Evolutionary conservation across 331 rosid genomes (phyloP), one percentile per base, ranked within the genome.

Genomic region (Phaseolus coccineus): DNA sequence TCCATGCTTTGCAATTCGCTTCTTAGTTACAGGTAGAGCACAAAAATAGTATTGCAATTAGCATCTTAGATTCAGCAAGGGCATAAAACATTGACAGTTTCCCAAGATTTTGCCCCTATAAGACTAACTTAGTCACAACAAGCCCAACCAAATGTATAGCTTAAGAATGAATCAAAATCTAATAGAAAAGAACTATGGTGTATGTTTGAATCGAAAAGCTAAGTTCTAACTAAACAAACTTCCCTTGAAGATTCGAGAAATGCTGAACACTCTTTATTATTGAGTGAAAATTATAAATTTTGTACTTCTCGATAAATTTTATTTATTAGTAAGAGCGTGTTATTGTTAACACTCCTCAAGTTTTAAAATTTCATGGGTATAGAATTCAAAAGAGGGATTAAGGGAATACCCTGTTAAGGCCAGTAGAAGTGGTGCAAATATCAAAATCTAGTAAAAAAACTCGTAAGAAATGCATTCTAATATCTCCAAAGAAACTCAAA

Each of bases 361-460:
- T 42, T 42, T 42, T 8, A 42, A 42, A 42, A 42, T 8, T 42
- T 19, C 50, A 37, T 24, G 15, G 25, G 15, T 16, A 2, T 5
- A 12, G 51, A n/a, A 39, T 28, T 53, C 65, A 14, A 50, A 37
- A 25, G 56, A 25, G 4, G 24, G 15, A 15, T 9, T 62, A 22
- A 27, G 13, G 65, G 28, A 27, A 62, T 9, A 19, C 52, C 22
- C 35, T 6, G 39, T 4, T 51, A 35, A n/a, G 42, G 12, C 75
- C 31, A 53, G 55, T 10, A 37, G 3, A 66, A 24, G 44, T 51
- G 27, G 39, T 67, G 47, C 35, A 53, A 33, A 70, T 46, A 11
- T 31, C 64, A 46, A 79, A 70, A 59, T 79, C 66, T 25, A 52
- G 66, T 6, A 63, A 42, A 42, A 37, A 61, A 52, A 37, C 35